These are phyloP conservation scores for Mycena floridula DNA, from an alignment of 768 basidiomycete genomes.

Conservation along the genomic window DNA sequence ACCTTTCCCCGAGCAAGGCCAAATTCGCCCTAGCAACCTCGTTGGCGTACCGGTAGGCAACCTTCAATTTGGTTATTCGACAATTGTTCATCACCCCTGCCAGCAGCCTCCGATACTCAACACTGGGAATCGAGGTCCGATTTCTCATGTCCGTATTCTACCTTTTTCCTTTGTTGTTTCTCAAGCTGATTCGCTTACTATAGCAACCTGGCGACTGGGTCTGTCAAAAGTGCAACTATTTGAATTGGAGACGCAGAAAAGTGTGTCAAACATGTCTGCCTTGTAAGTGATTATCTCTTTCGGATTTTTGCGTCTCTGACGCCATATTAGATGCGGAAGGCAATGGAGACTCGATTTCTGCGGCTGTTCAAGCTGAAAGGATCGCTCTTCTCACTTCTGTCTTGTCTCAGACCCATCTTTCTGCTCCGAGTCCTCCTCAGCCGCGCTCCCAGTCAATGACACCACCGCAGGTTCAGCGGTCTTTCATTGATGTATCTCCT, in stretches of 20 bases:
- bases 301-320: constrained; percentile 3
- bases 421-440: constrained; percentile 11
- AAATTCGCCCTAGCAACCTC: constrained; percentile 59
- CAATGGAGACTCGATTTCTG: constrained; percentile 82
- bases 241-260: constrained; percentile 84
- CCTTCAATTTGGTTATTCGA: constrained; percentile 1
- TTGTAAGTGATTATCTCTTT: constrained; percentile 43
- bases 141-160: constrained; percentile 70
- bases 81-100: background rate
- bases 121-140: constrained; percentile 84
- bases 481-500: constrained; percentile 30
- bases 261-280: constrained; percentile 88
- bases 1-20: constrained; percentile 71
- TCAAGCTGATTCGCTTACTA: constrained; percentile 6
- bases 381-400: constrained; percentile 76
- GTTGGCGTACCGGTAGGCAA: constrained; percentile 47
- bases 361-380: constrained; percentile 79
- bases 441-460: constrained; percentile 40
- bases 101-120: constrained; percentile 85
- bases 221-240: constrained; percentile 78
- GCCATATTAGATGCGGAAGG: constrained; percentile 67
- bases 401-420: constrained; percentile 48
- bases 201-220: constrained; percentile 79
- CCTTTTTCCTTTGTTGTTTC: constrained; percentile 1
- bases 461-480: constrained; percentile 36